Conservation (phyloP, 176 grass and related monocot species). For the Bromus sterilis region DNA sequence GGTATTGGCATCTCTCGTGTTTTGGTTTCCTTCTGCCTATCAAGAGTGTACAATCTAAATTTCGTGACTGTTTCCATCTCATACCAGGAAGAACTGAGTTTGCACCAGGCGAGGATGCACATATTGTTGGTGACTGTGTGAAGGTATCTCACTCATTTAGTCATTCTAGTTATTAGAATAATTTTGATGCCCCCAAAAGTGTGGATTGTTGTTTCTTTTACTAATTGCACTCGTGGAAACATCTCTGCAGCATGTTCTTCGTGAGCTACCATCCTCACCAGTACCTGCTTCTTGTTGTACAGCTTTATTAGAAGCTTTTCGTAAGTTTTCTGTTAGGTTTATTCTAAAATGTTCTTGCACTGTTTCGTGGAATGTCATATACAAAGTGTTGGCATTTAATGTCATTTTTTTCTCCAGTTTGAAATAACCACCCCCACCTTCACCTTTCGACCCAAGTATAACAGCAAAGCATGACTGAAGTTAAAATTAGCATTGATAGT, state of each 20-base stretch:
- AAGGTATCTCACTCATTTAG: slow-evolving; percentile 51
- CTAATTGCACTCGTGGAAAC: slow-evolving; percentile 2
- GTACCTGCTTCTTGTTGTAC: slow-evolving; percentile 95
- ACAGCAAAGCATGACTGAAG: background rate
- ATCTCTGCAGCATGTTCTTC: slow-evolving; percentile 74
- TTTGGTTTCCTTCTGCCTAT: slow-evolving; percentile 8
- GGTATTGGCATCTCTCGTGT: slow-evolving; percentile 2
- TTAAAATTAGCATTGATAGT: background rate
- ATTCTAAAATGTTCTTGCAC: background rate
- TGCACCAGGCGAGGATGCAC: slow-evolving; percentile 83
- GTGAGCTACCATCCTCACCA: slow-evolving; percentile 95
- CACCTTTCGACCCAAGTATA: background rate
- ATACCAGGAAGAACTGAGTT: slow-evolving; percentile 82
- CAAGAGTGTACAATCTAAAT: slow-evolving; percentile 11
- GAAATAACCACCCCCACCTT: background rate
- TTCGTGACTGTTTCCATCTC: slow-evolving; percentile 20
- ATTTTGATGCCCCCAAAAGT: background rate
- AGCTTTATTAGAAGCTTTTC: slow-evolving; percentile 88
- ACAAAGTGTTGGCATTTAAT: background rate
- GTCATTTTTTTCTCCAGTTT: background rate
- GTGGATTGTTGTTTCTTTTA: background rate
- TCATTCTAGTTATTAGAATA: background rate
- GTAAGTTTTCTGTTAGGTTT: slow-evolving; percentile 45
- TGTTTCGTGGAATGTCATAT: slow-evolving; percentile 6
- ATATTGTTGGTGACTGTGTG: slow-evolving; percentile 94